Conservation (phyloP, 768 basidiomycete species). For the Sporobolomyces phaffii region DNA sequence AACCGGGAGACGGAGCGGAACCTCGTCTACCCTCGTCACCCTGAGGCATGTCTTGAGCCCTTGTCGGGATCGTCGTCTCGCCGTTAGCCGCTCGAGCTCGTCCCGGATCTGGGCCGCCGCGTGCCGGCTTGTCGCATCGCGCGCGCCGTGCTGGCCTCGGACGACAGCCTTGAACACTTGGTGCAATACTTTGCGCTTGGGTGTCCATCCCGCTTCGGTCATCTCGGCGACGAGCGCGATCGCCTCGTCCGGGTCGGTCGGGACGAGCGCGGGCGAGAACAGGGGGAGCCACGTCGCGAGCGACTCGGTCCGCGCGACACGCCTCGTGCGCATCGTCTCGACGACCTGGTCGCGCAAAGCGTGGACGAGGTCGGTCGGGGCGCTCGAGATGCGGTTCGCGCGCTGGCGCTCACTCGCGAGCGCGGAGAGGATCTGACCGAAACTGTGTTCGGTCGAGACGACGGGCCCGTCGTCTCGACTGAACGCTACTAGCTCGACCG, state of each 20-base stretch:
- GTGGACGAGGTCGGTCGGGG: conserved; percentile 1
- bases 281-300: conserved; percentile 16
- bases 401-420: conserved; percentile 6
- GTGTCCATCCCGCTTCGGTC: not conserved
- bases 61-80: not conserved
- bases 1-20: no score
- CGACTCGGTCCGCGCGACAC: not conserved
- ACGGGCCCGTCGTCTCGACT: not conserved
- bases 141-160: not conserved
- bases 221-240: conserved; percentile 7
- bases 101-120: not conserved
- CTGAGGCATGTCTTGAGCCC: no score
- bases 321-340: conserved; percentile 9
- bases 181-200: not conserved
- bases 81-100: not conserved
- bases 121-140: not conserved
- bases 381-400: not conserved
- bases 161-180: conserved; percentile 33
- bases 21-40: no score
- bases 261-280: conserved; percentile 15
- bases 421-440: conserved; percentile 15
- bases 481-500: conserved; percentile 25
- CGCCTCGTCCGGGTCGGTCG: conserved; percentile 9
- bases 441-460: not conserved
- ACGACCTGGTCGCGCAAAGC: conserved; percentile 3